phyloP scores from a whole-genome alignment of 768 basidiomycete genomes.

The Leccinum boreale region DNA sequence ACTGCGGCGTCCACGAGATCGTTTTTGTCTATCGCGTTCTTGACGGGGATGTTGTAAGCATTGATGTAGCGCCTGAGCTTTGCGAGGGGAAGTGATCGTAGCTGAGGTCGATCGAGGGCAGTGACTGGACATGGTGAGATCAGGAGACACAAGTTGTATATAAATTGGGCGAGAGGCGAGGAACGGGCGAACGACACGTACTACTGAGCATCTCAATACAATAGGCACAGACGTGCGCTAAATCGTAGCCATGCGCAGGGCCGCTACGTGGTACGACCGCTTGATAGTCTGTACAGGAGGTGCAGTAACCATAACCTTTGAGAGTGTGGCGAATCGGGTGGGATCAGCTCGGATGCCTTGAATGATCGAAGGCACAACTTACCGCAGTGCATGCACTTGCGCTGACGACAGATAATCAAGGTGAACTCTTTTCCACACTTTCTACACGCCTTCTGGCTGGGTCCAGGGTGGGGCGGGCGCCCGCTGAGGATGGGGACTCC shows the following conservation, averaged over 20 bases:
- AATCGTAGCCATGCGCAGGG: constrained; percentile 58
- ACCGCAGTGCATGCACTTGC: constrained; percentile 78
- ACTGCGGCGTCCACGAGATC: constrained; percentile 70
- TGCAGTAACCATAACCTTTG: constrained; percentile 69
- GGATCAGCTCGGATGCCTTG: background rate
- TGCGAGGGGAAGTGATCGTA: constrained; percentile 53
- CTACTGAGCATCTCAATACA: constrained; percentile 71
- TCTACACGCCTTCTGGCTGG: constrained; percentile 45
- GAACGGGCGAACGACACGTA: constrained; percentile 31
- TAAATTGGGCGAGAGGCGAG: background rate
- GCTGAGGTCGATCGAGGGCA: constrained; percentile 54
- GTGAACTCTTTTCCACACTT: constrained; percentile 76
- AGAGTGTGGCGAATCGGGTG: background rate
- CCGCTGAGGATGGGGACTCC: constrained; percentile 75
- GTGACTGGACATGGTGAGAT: constrained; percentile 48
- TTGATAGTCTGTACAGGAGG: constrained; percentile 70
- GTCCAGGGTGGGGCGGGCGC: constrained; percentile 39
- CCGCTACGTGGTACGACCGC: constrained; percentile 67
- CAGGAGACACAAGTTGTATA: background rate
- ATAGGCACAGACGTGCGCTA: constrained; percentile 63
- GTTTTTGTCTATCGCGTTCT: constrained; percentile 70
- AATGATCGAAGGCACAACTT: constrained; percentile 21
- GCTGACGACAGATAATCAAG: constrained; percentile 58
- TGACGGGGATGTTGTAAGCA: constrained; percentile 64
- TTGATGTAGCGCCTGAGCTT: constrained; percentile 68